A percentile compares a stretch with the other conserved stretches of the same genome.
phyloP scores from a whole-genome alignment of 2,329 filamentous ascomycete genomes.

The Penicillium sclerotiorum region DNA sequence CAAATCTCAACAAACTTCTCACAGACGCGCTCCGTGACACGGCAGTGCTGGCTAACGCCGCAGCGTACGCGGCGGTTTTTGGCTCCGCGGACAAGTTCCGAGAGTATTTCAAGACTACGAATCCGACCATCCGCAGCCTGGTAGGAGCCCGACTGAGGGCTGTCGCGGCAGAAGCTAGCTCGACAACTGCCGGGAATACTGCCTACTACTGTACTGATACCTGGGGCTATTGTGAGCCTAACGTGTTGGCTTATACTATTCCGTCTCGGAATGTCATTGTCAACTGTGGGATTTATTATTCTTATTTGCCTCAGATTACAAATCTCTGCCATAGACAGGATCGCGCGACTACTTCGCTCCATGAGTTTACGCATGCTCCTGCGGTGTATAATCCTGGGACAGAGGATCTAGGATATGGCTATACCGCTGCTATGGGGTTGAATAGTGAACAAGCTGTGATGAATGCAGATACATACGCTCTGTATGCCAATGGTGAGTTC shows the following conservation, averaged over 20 bases:
- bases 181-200: constrained; percentile 52
- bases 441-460: constrained; percentile 55
- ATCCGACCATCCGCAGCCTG: constrained; percentile 46
- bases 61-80: constrained; percentile 55
- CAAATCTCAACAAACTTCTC: constrained; percentile 49
- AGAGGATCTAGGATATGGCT: constrained; percentile 62
- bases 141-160: constrained; percentile 57
- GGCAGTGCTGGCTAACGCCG: constrained; percentile 46
- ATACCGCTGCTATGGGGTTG: constrained; percentile 52
- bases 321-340: constrained; percentile 64
- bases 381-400: constrained; percentile 59
- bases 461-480: constrained; percentile 66
- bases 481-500: constrained; percentile 54
- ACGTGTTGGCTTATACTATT: constrained; percentile 65
- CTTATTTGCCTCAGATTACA: constrained; percentile 53
- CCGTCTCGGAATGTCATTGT: constrained; percentile 58
- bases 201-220: constrained; percentile 63
- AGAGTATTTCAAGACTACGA: constrained; percentile 66
- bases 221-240: constrained; percentile 54
- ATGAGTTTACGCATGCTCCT: constrained; percentile 67
- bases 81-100: constrained; percentile 37
- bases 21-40: constrained; percentile 59
- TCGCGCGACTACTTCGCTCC: constrained; percentile 65
- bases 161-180: constrained; percentile 60
- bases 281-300: constrained; percentile 63